phyloP scores from a whole-genome alignment of 208 protist genomes.

The Borovskyia barvae region DNA sequence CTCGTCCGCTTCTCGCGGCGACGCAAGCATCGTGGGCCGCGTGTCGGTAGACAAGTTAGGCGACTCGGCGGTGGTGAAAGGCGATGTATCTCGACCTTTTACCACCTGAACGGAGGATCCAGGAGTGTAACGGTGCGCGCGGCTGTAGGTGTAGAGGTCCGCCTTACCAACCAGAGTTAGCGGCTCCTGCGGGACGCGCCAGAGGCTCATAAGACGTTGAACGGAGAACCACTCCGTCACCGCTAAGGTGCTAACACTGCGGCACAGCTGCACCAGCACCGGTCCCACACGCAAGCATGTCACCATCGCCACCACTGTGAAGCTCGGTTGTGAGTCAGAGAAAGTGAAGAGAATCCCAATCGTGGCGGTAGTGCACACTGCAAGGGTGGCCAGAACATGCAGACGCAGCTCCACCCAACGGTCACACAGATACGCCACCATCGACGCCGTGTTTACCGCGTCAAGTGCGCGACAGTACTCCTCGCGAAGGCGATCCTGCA shows the following conservation, averaged over 20 bases:
- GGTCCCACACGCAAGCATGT: constrained; percentile 37
- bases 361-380: constrained; percentile 39
- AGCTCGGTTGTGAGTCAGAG: constrained; percentile 29
- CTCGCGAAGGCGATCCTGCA: constrained; percentile 60
- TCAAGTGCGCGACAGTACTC: constrained; percentile 71
- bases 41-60: constrained; percentile 6
- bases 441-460: constrained; percentile 53
- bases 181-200: constrained; percentile 46
- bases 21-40: not conserved
- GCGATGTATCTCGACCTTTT: constrained; percentile 5
- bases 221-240: constrained; percentile 51
- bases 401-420: constrained; percentile 63
- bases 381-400: constrained; percentile 38
- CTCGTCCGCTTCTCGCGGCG: not conserved
- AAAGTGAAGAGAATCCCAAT: constrained; percentile 51
- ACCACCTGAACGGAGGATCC: constrained; percentile 15
- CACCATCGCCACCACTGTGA: constrained; percentile 49
- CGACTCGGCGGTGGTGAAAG: constrained; percentile 2
- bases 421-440: constrained; percentile 52
- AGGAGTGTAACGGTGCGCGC: not conserved
- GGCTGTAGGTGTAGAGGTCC: constrained; percentile 26
- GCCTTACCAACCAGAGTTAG: constrained; percentile 25
- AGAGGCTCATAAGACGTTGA: constrained; percentile 51
- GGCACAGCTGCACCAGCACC: constrained; percentile 40
- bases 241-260: constrained; percentile 32